These are phyloP conservation scores for Cicer chorassanicum DNA, from an alignment of 306 rosid genomes.

Conservation along the genomic window DNA sequence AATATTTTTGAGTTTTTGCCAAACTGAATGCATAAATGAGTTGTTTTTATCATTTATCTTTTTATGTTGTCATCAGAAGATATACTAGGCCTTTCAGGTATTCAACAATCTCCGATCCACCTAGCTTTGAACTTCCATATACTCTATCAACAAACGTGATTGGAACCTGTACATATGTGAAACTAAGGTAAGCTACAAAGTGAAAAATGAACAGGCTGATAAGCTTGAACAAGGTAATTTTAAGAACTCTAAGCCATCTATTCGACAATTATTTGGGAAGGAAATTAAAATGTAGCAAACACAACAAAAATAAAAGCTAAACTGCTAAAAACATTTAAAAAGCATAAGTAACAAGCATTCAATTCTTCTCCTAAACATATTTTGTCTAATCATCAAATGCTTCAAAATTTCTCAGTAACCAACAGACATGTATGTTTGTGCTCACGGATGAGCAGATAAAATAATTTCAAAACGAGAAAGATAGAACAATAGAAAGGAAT, in stretches of 20 bases:
- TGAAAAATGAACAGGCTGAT: constrained; percentile 23
- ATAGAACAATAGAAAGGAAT: not conserved
- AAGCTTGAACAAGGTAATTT: constrained; percentile 25
- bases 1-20: constrained; percentile 28
- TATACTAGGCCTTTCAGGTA: constrained; percentile 88
- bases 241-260: constrained; percentile 18
- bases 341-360: not conserved
- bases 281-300: constrained; percentile 8
- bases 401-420: constrained; percentile 10
- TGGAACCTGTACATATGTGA: constrained; percentile 69
- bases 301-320: not conserved
- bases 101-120: constrained; percentile 97
- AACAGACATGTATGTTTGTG: constrained; percentile 30
- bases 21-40: constrained; percentile 2
- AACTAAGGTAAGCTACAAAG: constrained; percentile 41
- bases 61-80: constrained; percentile 77
- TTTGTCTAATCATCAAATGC: constrained; percentile 27
- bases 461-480: not conserved
- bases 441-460: constrained; percentile 15
- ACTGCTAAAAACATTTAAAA: constrained; percentile 7
- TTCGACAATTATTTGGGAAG: constrained; percentile 1
- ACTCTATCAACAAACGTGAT: constrained; percentile 97
- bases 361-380: not conserved
- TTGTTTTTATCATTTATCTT: constrained; percentile 20
- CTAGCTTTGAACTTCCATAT: constrained; percentile 92